phyloP scores from a whole-genome alignment of 2,329 filamentous ascomycete genomes.

The Thielaviopsis musarum region DNA sequence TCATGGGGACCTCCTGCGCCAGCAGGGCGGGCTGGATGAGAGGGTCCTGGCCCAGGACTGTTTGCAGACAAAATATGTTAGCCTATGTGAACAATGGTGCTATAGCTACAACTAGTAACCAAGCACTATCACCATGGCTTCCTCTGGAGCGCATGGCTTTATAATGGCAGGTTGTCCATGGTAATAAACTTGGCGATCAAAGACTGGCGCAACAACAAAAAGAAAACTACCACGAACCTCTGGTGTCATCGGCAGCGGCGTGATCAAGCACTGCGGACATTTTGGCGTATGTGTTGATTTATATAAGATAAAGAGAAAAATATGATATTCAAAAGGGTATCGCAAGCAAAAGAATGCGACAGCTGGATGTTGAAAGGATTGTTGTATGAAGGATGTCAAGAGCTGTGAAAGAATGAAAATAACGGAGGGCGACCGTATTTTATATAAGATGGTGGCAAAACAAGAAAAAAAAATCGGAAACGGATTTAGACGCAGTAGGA shows the following conservation, averaged over 20 bases:
- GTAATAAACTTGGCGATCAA: not conserved
- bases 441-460: too few species aligned
- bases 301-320: not conserved
- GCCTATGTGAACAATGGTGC: not conserved
- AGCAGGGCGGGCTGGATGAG: conserved; percentile 86
- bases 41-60: conserved; percentile 80
- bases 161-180: not conserved
- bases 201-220: not conserved
- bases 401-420: too few species aligned
- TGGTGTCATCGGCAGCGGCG: conserved; percentile 21
- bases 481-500: too few species aligned
- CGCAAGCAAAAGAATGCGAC: not conserved
- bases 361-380: too few species aligned
- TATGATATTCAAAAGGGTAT: not conserved
- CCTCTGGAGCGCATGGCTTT: too few species aligned
- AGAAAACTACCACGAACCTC: conserved; percentile 19
- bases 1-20: conserved; percentile 72
- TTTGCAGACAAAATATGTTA: not conserved
- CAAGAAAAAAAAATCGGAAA: too few species aligned
- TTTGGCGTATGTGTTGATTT: conserved; percentile 10
- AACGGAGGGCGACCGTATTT: too few species aligned
- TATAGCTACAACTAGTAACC: too few species aligned
- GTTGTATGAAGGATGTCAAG: too few species aligned
- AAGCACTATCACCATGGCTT: too few species aligned
- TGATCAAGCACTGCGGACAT: conserved; percentile 22